A percentile compares a stretch with the other conserved stretches of the same genome.
Conservation (phyloP, 805 yeast species). For the Candida palmyrensis region DNA sequence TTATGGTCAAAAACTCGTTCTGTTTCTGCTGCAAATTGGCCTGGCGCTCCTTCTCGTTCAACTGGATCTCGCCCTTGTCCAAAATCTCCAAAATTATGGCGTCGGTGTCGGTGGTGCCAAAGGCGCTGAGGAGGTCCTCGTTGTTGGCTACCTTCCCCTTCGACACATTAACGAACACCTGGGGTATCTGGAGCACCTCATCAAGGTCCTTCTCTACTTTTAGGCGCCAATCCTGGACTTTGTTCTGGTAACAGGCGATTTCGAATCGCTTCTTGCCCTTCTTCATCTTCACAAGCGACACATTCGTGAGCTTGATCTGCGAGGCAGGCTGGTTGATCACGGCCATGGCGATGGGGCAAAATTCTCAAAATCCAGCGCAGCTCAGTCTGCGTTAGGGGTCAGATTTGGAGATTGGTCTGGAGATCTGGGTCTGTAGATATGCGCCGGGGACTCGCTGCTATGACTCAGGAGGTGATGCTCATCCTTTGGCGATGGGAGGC, state of each 20-base stretch:
- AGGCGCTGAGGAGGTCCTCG: conserved; percentile 70
- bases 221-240: conserved; percentile 91
- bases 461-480: no score
- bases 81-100: conserved; percentile 75
- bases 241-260: conserved; percentile 93
- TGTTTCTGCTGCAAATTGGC: conserved; percentile 67
- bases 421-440: no score
- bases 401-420: no score
- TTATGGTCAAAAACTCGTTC: conserved; percentile 76
- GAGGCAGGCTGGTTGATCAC: conserved; percentile 81
- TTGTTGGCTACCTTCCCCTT: conserved; percentile 91
- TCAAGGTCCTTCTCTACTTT: conserved; percentile 89
- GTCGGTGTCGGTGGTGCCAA: conserved; percentile 73
- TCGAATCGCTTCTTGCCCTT: conserved; percentile 91
- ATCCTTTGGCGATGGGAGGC: no score
- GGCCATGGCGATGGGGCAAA: no score
- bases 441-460: no score
- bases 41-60: conserved; percentile 88
- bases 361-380: no score
- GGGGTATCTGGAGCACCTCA: conserved; percentile 95
- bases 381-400: no score
- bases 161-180: conserved; percentile 85
- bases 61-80: conserved; percentile 88
- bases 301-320: conserved; percentile 89
- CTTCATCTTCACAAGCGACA: conserved; percentile 84